Percentiles rank a stretch among this genome's conserved stretches.
phyloP scores from a whole-genome alignment of 495 filamentous ascomycete species.

The Hamigera avellanea region DNA sequence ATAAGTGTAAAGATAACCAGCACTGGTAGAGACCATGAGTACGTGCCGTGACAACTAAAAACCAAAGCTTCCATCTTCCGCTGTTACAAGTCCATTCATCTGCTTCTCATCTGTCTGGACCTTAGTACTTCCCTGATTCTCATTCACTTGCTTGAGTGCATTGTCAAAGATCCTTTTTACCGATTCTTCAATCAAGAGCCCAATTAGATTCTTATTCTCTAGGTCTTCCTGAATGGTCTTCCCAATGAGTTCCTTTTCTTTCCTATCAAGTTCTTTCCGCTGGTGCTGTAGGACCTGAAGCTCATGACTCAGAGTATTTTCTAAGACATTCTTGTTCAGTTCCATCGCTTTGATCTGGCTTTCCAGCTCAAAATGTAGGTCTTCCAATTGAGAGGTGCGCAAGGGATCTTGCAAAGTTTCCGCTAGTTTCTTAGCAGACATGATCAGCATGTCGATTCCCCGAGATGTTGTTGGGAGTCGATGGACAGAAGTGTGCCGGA shows the following conservation, averaged over 20 bases:
- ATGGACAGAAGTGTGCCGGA: too few species aligned
- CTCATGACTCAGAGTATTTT: constrained; percentile 13
- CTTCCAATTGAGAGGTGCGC: constrained; percentile 21
- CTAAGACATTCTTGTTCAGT: constrained; percentile 27
- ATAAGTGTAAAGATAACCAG: too few species aligned
- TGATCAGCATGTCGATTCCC: constrained; percentile 17
- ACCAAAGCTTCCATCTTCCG: too few species aligned
- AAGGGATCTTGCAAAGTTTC: constrained; percentile 15
- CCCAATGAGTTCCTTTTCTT: constrained; percentile 14
- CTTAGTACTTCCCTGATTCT: too few species aligned
- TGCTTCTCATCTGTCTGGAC: too few species aligned
- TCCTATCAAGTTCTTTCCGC: constrained; percentile 18
- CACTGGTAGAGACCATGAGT: too few species aligned
- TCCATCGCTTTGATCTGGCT: constrained; percentile 26
- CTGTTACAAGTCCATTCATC: too few species aligned
- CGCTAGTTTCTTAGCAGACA: constrained; percentile 16
- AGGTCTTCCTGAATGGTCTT: constrained; percentile 15
- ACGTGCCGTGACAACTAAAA: too few species aligned
- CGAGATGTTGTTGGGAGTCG: constrained; percentile 15
- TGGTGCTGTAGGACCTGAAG: constrained; percentile 17
- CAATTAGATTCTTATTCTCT: constrained; percentile 21
- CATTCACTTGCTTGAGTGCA: too few species aligned
- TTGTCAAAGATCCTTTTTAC: constrained; percentile 17
- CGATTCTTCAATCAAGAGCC: constrained; percentile 19
- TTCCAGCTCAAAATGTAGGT: constrained; percentile 21